These are phyloP conservation scores for Ascocoryne sarcoides DNA, from an alignment of 2,329 filamentous ascomycete genomes.

Conservation along the genomic window DNA sequence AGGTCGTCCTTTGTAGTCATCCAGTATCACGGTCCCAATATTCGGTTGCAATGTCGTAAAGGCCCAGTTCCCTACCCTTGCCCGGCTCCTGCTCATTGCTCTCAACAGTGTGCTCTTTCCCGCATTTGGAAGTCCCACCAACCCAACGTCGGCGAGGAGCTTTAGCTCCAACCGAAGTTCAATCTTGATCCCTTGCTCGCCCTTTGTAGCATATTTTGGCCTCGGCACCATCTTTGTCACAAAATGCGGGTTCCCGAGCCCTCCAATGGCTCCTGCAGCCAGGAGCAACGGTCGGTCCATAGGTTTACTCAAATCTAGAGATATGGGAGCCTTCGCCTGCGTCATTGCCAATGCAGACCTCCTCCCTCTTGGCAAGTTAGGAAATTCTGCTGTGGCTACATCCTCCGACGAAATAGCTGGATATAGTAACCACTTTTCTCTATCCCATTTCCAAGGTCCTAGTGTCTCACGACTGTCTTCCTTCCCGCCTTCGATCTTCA, in stretches of 20 bases:
- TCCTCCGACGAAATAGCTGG: slow-evolving; percentile 70
- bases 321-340: slow-evolving; percentile 65
- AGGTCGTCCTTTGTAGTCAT: slow-evolving; percentile 74
- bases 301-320: slow-evolving; percentile 63
- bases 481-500: slow-evolving; percentile 31
- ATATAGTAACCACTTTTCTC: slow-evolving; percentile 79
- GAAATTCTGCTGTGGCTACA: slow-evolving; percentile 50
- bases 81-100: slow-evolving; percentile 78
- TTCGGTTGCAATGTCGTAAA: slow-evolving; percentile 95
- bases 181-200: slow-evolving; percentile 69
- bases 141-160: slow-evolving; percentile 85
- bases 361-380: slow-evolving; percentile 45
- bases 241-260: slow-evolving; percentile 90
- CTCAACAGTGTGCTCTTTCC: slow-evolving; percentile 91
- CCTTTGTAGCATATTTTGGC: slow-evolving; percentile 82
- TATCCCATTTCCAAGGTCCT: slow-evolving; percentile 33
- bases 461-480: slow-evolving; percentile 23
- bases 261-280: slow-evolving; percentile 79
- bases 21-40: slow-evolving; percentile 89
- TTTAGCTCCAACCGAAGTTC: slow-evolving; percentile 85
- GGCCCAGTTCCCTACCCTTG: slow-evolving; percentile 87
- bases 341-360: slow-evolving; percentile 42
- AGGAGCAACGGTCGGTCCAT: slow-evolving; percentile 80
- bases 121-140: slow-evolving; percentile 91
- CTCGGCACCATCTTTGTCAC: slow-evolving; percentile 63